phyloP scores from a whole-genome alignment of 2,329 filamentous ascomycete genomes.

The Thielaviopsis ethacetica region DNA sequence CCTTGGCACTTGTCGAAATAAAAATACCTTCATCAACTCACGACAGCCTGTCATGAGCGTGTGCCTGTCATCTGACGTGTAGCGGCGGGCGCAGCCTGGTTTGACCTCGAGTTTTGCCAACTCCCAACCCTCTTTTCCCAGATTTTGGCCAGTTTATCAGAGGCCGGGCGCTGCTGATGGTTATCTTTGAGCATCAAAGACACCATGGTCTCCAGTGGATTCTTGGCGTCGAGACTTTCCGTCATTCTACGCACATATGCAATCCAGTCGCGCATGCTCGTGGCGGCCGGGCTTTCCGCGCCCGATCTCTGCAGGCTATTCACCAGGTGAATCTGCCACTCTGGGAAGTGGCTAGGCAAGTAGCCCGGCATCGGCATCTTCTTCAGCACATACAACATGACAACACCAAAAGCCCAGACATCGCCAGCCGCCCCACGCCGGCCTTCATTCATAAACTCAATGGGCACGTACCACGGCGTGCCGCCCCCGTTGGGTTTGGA shows the following conservation, averaged over 20 bases:
- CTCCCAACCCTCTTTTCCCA: too few species aligned
- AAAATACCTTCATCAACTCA: too few species aligned
- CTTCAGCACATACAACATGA: conserved; percentile 41
- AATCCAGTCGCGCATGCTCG: conserved; percentile 2
- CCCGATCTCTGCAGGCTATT: background rate
- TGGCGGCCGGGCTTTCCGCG: background rate
- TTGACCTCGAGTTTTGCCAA: too few species aligned
- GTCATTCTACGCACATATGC: background rate
- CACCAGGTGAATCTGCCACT: background rate
- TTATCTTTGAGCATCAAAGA: conserved; percentile 1
- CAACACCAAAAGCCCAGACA: conserved; percentile 43
- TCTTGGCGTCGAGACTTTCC: background rate
- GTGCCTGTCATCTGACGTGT: too few species aligned
- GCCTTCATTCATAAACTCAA: conserved; percentile 41
- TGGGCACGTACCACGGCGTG: conserved; percentile 45
- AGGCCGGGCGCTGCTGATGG: too few species aligned
- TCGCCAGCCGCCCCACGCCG: conserved; percentile 38
- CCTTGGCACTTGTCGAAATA: too few species aligned
- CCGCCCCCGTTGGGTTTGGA: conserved; percentile 33
- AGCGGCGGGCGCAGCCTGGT: too few species aligned
- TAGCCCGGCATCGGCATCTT: conserved; percentile 38
- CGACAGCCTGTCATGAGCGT: too few species aligned
- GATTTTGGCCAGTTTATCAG: too few species aligned
- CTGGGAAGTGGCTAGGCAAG: conserved; percentile 12
- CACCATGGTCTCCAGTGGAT: background rate